Percentiles rank a stretch among this genome's conserved stretches.
Evolutionary conservation across 2,329 filamentous ascomycete genomes (phyloP).

Genomic region (Curvularia hawaiiensis): DNA sequence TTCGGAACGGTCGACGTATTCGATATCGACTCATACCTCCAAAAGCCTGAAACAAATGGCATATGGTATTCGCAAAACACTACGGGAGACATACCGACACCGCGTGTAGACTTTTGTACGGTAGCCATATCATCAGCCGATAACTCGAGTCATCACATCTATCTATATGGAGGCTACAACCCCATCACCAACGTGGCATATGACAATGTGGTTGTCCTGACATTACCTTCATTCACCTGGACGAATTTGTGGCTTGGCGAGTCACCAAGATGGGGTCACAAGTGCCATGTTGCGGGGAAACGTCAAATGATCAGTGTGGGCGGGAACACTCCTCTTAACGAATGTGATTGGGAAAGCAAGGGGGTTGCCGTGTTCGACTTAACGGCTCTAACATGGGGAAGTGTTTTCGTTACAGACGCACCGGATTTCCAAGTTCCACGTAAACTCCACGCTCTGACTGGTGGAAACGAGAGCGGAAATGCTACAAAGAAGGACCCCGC

Average conservation of each 20-base stretch:
- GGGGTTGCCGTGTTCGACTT: not conserved
- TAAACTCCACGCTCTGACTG: not conserved
- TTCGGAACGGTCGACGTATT: constrained; percentile 46
- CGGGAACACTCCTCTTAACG: constrained; percentile 26
- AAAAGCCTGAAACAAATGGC: constrained; percentile 34
- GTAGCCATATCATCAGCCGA: constrained; percentile 51
- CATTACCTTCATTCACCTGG: constrained; percentile 55
- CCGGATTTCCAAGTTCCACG: not conserved
- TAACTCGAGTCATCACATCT: constrained; percentile 55
- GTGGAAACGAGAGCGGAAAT: not conserved
- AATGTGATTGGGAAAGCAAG: not conserved
- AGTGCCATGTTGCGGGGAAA: constrained; percentile 47
- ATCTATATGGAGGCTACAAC: constrained; percentile 55
- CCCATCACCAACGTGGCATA: constrained; percentile 31
- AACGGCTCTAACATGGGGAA: not conserved
- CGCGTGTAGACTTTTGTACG: constrained; percentile 54
- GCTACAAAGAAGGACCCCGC: not conserved
- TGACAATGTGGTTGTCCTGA: constrained; percentile 55
- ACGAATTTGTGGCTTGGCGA: constrained; percentile 46
- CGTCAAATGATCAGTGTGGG: constrained; percentile 53
- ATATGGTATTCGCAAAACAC: constrained; percentile 53
- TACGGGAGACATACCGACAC: constrained; percentile 48
- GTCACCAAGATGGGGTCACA: constrained; percentile 49
- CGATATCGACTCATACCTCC: constrained; percentile 35
- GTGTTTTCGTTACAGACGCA: not conserved